Percentiles rank a stretch among this genome's conserved stretches.
phyloP scores from a whole-genome alignment of 1,284 basidiomycete species.

The Abortiporus biennis region DNA sequence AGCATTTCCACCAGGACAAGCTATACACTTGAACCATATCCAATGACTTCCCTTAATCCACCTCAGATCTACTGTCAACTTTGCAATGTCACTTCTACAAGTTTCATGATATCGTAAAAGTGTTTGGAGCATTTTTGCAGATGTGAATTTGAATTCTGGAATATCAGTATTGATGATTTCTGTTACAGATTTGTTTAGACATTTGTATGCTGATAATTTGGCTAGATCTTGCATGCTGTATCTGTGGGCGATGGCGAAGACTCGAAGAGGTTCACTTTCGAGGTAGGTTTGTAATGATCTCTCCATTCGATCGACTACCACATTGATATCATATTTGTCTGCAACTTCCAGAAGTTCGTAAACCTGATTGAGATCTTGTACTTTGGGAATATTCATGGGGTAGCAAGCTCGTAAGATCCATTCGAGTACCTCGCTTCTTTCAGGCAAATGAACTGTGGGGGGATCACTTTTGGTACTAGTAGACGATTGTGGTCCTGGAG shows the following conservation, averaged over 20 bases:
- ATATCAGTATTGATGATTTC: background rate
- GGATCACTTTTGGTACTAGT: constrained; percentile 12
- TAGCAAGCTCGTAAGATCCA: constrained; percentile 32
- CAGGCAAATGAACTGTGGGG: constrained; percentile 27
- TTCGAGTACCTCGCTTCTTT: constrained; percentile 26
- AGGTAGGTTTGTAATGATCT: background rate
- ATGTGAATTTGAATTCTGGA: background rate
- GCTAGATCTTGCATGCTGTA: constrained; percentile 2
- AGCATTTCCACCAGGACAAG: background rate
- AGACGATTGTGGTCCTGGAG: background rate
- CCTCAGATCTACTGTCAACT: background rate
- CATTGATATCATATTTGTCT: constrained; percentile 8
- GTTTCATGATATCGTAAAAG: background rate
- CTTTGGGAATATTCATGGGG: too few species aligned
- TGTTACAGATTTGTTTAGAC: background rate
- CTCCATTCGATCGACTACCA: background rate
- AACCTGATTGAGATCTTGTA: too few species aligned
- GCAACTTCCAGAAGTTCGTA: constrained; percentile 9
- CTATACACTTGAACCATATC: background rate
- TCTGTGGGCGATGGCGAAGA: constrained; percentile 3
- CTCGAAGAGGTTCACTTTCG: constrained; percentile 1
- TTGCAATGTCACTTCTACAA: background rate
- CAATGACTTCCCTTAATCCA: background rate
- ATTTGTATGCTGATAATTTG: constrained; percentile 1
- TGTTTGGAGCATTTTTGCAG: background rate